Conservation (phyloP, 331 rosid species). For the Prunus yedoensis region DNA sequence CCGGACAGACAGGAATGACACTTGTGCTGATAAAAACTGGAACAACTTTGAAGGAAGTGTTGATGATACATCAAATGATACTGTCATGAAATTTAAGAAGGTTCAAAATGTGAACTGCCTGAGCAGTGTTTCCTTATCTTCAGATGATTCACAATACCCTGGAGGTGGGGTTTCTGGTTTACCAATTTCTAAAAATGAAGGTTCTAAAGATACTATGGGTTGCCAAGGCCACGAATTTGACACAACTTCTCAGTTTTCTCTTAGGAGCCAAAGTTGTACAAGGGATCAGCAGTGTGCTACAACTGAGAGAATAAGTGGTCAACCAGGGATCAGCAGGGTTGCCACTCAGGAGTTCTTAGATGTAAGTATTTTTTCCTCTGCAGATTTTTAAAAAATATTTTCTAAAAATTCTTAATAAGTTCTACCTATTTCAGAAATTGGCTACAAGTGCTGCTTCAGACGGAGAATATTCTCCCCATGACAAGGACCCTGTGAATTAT, state of each 20-base stretch:
- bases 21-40: slow-evolving; percentile 27
- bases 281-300: slow-evolving; percentile 26
- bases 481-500: slow-evolving; percentile 28
- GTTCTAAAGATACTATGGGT: slow-evolving; percentile 28
- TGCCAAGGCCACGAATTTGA: slow-evolving; percentile 32
- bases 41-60: slow-evolving; percentile 17
- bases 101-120: slow-evolving; percentile 36
- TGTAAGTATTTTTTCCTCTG: slow-evolving; percentile 49
- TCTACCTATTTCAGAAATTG: slow-evolving; percentile 47
- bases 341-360: slow-evolving; percentile 27
- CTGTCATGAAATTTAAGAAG: slow-evolving; percentile 28
- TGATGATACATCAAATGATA: slow-evolving; percentile 34
- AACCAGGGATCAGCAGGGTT: slow-evolving; percentile 16
- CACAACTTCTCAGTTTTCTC: slow-evolving; percentile 24
- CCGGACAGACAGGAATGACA: slow-evolving; percentile 17
- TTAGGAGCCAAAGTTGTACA: slow-evolving; percentile 44
- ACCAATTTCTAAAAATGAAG: slow-evolving; percentile 30
- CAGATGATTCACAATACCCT: slow-evolving; percentile 37
- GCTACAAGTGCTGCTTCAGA: slow-evolving; percentile 34
- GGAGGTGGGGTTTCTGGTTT: slow-evolving; percentile 25
- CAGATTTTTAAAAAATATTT: neutral
- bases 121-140: slow-evolving; percentile 36
- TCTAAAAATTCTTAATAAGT: slow-evolving; percentile 19
- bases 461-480: slow-evolving; percentile 34
- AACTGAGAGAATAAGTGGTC: slow-evolving; percentile 28